Percentiles rank a stretch among this genome's conserved stretches.
Evolutionary conservation across 2,329 filamentous ascomycete genomes (phyloP).

Genomic region (Neonectria ditissima): DNA sequence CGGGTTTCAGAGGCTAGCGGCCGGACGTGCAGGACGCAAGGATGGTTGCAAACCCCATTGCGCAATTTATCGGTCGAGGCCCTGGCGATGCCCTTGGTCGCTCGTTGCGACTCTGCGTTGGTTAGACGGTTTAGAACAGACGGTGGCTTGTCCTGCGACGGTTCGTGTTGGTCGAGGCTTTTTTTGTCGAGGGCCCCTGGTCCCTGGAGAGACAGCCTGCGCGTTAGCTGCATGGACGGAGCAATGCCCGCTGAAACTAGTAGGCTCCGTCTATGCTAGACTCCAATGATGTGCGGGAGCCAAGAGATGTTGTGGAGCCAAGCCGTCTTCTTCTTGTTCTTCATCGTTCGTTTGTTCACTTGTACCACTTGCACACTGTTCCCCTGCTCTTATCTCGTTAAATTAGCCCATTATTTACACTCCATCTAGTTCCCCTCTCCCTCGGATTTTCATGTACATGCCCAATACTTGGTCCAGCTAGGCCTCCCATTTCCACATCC

Average conservation of each 20-base stretch:
- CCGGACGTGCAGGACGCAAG: neutral
- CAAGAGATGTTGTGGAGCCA: neutral
- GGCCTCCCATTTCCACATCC: constrained; percentile 10
- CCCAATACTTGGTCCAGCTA: neutral
- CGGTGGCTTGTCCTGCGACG: too few species aligned
- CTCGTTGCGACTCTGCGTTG: constrained; percentile 20
- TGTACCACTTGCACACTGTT: too few species aligned
- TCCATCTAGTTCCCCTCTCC: neutral
- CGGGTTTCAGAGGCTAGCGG: constrained; percentile 19
- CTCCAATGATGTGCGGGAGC: constrained; percentile 18
- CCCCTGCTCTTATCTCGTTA: neutral
- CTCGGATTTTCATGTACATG: neutral
- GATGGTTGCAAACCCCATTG: constrained; percentile 9
- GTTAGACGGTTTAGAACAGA: too few species aligned
- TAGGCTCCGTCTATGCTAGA: too few species aligned
- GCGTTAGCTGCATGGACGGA: constrained; percentile 24
- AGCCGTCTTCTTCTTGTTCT: too few species aligned
- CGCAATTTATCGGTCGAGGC: constrained; percentile 18
- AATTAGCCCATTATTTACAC: neutral
- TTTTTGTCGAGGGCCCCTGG: constrained; percentile 15
- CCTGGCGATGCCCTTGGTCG: neutral
- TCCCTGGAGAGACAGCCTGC: constrained; percentile 6
- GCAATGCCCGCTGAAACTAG: constrained; percentile 27
- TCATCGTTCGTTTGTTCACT: too few species aligned
- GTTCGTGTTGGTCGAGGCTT: too few species aligned